phyloP scores from a whole-genome alignment of 2,329 filamentous ascomycete genomes.

The Talaromyces verruculosus region DNA sequence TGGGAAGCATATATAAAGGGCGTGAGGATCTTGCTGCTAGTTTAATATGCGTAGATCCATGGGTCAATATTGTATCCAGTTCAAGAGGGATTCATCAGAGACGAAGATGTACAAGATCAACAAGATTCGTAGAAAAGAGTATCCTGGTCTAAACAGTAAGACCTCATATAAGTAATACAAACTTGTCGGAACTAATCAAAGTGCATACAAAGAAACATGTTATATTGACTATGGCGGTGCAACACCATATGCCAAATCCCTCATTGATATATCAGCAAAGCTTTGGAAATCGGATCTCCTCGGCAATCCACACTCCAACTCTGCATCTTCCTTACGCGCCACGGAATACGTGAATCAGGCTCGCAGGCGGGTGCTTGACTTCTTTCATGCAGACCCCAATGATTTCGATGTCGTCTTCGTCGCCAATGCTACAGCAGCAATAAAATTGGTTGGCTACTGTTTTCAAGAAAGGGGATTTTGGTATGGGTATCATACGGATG shows the following conservation, averaged over 20 bases:
- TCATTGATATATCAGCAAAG: conserved; percentile 75
- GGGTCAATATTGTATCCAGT: background rate
- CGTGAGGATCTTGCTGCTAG: background rate
- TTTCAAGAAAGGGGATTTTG: conserved; percentile 67
- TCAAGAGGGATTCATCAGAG: background rate
- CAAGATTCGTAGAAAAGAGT: conserved; percentile 19
- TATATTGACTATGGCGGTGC: conserved; percentile 95
- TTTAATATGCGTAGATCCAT: too few species aligned
- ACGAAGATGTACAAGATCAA: conserved; percentile 11
- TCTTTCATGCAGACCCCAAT: conserved; percentile 77
- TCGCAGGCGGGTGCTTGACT: conserved; percentile 66
- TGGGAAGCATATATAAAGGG: background rate
- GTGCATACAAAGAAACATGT: conserved; percentile 16
- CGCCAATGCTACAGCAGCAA: conserved; percentile 84
- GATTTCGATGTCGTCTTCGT: conserved; percentile 89
- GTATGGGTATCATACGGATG: conserved; percentile 79
- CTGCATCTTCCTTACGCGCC: conserved; percentile 73
- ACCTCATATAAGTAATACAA: background rate
- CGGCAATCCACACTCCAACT: conserved; percentile 89
- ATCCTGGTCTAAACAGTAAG: conserved; percentile 15
- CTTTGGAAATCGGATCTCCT: conserved; percentile 75
- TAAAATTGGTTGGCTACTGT: conserved; percentile 81
- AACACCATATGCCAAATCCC: conserved; percentile 75
- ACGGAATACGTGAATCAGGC: conserved; percentile 73
- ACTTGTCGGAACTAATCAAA: background rate